phyloP scores from a whole-genome alignment of 192 early-diverging fungal genomes.

The Podila horticola region DNA sequence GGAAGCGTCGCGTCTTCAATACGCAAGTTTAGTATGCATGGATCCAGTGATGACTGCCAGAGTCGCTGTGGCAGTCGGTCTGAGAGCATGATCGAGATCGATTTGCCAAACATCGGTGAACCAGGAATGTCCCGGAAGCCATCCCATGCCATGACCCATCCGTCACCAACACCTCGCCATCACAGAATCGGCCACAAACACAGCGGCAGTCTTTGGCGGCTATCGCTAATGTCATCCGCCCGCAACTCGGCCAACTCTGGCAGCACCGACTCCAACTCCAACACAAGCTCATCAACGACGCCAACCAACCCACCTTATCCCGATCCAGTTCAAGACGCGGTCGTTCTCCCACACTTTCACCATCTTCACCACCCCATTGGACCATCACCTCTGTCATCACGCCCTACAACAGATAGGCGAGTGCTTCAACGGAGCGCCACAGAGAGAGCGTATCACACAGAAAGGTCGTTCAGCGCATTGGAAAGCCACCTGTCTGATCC shows the following conservation, averaged over 20 bases:
- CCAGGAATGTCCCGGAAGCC: background rate
- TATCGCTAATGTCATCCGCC: constrained; percentile 23
- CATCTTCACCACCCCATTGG: background rate
- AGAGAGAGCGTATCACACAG: constrained; percentile 3
- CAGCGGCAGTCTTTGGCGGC: constrained; percentile 21
- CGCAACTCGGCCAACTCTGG: constrained; percentile 1
- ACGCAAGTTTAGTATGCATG: constrained; percentile 1
- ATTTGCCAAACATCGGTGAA: background rate
- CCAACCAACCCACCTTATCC: background rate
- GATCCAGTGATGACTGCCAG: background rate
- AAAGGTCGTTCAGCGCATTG: background rate
- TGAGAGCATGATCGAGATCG: constrained; percentile 16
- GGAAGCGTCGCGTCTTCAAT: constrained; percentile 22
- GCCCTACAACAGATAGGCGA: background rate
- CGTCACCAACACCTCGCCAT: background rate
- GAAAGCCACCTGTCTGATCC: background rate
- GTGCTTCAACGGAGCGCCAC: constrained; percentile 1
- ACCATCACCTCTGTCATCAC: background rate
- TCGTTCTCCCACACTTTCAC: background rate
- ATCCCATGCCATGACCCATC: background rate
- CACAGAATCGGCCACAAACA: background rate
- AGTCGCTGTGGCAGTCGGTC: constrained; percentile 5
- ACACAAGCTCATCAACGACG: background rate
- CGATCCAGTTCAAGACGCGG: background rate
- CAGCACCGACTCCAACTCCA: background rate